Percentiles rank a stretch among this genome's conserved stretches.
These are phyloP conservation scores for Paspalum vaginatum DNA, from an alignment of 176 grass and related monocot species.

Conservation along the genomic window DNA sequence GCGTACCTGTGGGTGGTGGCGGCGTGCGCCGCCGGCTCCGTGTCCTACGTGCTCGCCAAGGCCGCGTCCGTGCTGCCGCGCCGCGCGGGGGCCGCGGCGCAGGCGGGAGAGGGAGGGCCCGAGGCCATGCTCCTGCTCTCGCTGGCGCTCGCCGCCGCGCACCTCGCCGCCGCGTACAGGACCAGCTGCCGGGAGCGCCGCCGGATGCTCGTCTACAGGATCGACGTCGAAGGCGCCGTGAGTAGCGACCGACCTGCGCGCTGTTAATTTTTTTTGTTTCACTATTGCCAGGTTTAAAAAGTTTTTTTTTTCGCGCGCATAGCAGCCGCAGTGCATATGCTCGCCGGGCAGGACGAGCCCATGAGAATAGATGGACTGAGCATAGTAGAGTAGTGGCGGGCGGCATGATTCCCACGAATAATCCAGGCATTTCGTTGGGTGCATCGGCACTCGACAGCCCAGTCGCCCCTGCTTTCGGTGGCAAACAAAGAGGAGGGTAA, in stretches of 20 bases:
- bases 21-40: slow-evolving; percentile 49
- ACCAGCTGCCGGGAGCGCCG: slow-evolving; percentile 88
- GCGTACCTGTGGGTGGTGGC: slow-evolving; percentile 62
- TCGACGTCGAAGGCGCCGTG: slow-evolving; percentile 89
- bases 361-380: no score
- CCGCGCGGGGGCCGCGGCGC: slow-evolving; percentile 8
- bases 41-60: slow-evolving; percentile 69
- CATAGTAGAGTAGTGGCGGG: not conserved
- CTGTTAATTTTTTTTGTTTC: no score
- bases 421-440: slow-evolving; percentile 43
- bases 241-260: slow-evolving; percentile 24
- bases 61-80: slow-evolving; percentile 39
- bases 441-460: slow-evolving; percentile 3
- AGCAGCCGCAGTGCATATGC: not conserved
- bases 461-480: slow-evolving; percentile 49
- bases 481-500: slow-evolving; percentile 30
- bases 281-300: no score
- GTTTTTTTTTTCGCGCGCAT: not conserved
- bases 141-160: slow-evolving; percentile 71
- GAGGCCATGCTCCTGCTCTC: slow-evolving; percentile 71
- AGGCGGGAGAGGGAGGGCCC: no score
- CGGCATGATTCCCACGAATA: slow-evolving; percentile 30
- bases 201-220: slow-evolving; percentile 84
- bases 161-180: slow-evolving; percentile 80
- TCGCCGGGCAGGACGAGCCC: no score